Conservation (phyloP, 148 eudicot species). For the Tetragonia tetragonoides region DNA sequence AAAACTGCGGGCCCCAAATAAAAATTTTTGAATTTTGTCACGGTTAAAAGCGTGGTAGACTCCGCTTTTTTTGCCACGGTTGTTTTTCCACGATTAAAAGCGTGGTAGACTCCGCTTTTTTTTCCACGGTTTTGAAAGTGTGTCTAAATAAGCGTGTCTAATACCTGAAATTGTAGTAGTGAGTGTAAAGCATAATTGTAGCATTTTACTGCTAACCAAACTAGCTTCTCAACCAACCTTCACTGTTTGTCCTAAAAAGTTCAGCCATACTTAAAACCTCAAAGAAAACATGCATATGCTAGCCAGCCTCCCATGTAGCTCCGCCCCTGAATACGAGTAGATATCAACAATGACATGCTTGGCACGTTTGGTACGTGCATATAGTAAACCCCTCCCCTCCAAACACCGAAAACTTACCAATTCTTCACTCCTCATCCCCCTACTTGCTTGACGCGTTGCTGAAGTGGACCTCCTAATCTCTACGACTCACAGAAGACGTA, state of each 20-base stretch:
- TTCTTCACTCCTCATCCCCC: neutral
- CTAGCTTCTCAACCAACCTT: neutral
- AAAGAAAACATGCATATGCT: neutral
- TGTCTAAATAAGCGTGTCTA: no score
- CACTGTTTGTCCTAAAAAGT: neutral
- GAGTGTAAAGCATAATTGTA: neutral
- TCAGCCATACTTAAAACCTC: neutral
- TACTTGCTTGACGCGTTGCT: neutral
- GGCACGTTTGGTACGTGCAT: neutral
- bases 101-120: no score
- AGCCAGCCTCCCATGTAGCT: no score
- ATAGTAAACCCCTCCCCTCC: neutral
- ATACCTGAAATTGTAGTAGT: no score
- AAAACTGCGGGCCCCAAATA: no score
- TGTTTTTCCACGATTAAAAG: no score
- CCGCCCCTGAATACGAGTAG: no score
- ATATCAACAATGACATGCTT: neutral
- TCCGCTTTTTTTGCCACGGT: no score
- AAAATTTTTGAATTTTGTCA: no score
- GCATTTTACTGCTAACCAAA: neutral
- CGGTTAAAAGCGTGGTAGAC: no score
- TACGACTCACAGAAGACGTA: no score
- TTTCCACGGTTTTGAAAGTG: no score
- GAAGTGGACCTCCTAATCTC: neutral
- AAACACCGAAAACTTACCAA: neutral